A percentile compares a stretch with the other conserved stretches of the same genome.
Conservation (phyloP, 139 green algal species). For the Chlorella ohadii region DNA sequence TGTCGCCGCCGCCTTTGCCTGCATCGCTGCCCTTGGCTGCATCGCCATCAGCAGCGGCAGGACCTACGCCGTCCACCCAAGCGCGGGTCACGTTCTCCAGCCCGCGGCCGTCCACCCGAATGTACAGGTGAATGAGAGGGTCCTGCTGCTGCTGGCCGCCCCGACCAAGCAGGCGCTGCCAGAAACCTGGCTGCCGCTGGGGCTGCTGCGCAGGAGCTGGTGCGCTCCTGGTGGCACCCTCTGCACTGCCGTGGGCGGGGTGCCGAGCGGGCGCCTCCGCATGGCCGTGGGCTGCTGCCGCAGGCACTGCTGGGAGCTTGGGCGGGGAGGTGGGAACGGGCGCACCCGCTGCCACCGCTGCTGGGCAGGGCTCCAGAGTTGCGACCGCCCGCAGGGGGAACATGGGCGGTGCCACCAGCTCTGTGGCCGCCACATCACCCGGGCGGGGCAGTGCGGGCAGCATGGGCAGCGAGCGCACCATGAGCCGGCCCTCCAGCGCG, state of each 20-base stretch:
- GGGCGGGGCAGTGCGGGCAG: slow-evolving; percentile 29
- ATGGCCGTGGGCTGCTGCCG: background rate
- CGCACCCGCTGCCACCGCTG: background rate
- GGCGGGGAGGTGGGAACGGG: no score
- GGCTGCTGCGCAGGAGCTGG: background rate
- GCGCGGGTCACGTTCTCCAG: slow-evolving; percentile 22
- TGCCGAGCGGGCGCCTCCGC: no score
- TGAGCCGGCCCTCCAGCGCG: background rate
- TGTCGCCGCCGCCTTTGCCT: background rate
- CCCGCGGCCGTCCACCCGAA: slow-evolving; percentile 38
- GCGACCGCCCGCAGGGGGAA: slow-evolving; percentile 35
- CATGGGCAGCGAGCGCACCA: slow-evolving; percentile 27
- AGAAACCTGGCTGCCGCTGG: background rate
- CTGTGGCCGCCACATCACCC: slow-evolving; percentile 4
- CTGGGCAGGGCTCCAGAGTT: background rate
- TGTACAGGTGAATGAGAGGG: slow-evolving; percentile 21
- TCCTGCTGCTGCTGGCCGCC: background rate
- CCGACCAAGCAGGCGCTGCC: slow-evolving; percentile 9
- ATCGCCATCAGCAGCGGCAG: background rate
- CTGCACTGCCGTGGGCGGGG: background rate
- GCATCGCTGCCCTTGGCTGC: background rate
- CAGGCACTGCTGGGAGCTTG: background rate
- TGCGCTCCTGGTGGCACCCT: background rate
- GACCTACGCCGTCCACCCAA: slow-evolving; percentile 23
- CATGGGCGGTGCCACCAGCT: slow-evolving; percentile 33